Evolutionary conservation across 2,329 filamentous ascomycete genomes (phyloP).

Genomic region (Corynespora cassiicola): DNA sequence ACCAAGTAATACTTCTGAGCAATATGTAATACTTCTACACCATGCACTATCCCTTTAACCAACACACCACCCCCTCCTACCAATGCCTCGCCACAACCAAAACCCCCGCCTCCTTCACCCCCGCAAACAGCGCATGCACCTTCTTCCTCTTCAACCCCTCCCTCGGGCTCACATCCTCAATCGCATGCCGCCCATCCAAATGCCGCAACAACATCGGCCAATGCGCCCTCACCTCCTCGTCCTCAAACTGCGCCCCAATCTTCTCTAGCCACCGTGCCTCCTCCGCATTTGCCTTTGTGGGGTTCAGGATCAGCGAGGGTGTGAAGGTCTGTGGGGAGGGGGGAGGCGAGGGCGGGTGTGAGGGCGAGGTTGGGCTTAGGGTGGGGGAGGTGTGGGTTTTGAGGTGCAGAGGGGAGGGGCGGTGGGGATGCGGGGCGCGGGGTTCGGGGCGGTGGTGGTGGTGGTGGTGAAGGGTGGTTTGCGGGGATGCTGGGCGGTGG

Average conservation of each 20-base stretch:
- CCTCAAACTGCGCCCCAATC: conserved; percentile 40
- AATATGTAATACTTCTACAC: too few relatives aligned
- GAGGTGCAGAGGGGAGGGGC: conserved; percentile 39
- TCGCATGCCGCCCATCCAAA: conserved; percentile 82
- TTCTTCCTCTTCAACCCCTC: conserved; percentile 85
- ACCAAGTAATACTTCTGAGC: too few relatives aligned
- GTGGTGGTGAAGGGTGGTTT: conserved; percentile 29
- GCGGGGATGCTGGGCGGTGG: conserved; percentile 18
- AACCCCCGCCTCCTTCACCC: conserved; percentile 74
- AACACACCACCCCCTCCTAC: conserved; percentile 30
- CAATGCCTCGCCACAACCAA: conserved; percentile 50
- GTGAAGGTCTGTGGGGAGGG: conserved; percentile 31
- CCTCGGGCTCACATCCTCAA: conserved; percentile 85
- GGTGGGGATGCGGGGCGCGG: conserved; percentile 31
- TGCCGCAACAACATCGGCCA: conserved; percentile 83
- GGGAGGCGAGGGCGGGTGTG: conserved; percentile 17
- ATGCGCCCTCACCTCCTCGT: conserved; percentile 63
- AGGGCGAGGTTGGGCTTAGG: conserved; percentile 12
- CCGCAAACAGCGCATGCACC: conserved; percentile 60
- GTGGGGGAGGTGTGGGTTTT: conserved; percentile 31
- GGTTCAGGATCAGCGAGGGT: conserved; percentile 67
- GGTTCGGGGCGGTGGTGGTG: conserved; percentile 13
- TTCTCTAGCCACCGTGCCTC: conserved; percentile 74
- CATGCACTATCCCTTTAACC: too few relatives aligned
- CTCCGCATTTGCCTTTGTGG: conserved; percentile 77